Evolutionary conservation across 768 basidiomycete genomes (phyloP), one percentile per base, ranked within the genome.

Genomic region (Auricularia sp.): DNA sequence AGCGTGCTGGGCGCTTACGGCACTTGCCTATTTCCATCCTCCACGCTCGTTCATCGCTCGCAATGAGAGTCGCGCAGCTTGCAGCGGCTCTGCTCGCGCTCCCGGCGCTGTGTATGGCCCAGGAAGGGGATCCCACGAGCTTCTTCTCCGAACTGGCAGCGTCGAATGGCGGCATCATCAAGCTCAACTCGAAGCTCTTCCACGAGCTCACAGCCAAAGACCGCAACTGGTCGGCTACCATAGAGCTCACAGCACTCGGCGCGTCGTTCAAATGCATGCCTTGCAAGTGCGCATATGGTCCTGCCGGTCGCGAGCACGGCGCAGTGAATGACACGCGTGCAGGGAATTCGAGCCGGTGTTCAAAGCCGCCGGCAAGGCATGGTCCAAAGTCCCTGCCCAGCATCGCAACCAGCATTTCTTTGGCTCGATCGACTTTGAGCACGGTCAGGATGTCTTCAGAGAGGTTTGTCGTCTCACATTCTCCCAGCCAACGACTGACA

Each of bases 361-460:
- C 83, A 81, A 81, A n/a, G 77, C 85, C 3, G 88, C 96, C 13
- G 89, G 91, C 42, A 85, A 85, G 70, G 85, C 92, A n/a, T 98
- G 94, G 94, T 73, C 82, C 3, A 79, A 79, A 14, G 81, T 82
- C 8, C 75, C 89, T 7, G 70, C 81, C 64, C 79, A 78, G 24
- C 76, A 89, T n/a, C 83, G 88, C 51, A 82, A 92, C 73, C 78
- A 80, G 64, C 95, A 98, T 75, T 95, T 98, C 83, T 99, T 98
- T 72, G 97, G 86, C 8, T 88, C 87, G 13, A 74, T 93, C 36
- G 97, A 99, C 75, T 98, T 97, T 72, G 85, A 90, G 71, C 80
- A 90, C 44, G 88, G 84, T 7, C 80, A 84, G 64, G 75, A 78
- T 1, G 81, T 93, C 54, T 99, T 96, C 78, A 87, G 90, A 77